phyloP scores from a whole-genome alignment of 2,329 filamentous ascomycete species.

The Diaporthe helianthi region DNA sequence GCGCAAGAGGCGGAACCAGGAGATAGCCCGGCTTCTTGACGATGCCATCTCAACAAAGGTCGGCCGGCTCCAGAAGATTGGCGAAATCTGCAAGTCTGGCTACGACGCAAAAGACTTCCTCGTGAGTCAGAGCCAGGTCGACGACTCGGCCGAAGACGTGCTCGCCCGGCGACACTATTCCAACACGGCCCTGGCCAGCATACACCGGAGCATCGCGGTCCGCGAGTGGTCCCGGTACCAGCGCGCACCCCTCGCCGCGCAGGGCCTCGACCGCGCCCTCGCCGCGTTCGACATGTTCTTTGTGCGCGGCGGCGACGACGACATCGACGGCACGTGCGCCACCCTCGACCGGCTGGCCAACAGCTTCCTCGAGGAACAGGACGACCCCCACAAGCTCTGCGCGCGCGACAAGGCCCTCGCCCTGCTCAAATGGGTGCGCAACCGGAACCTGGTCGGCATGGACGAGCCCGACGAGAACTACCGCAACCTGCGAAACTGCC shows the following conservation, averaged over 20 bases:
- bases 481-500: conserved; percentile 83
- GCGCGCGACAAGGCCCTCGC: conserved; percentile 72
- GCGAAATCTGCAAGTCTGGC: conserved; percentile 74
- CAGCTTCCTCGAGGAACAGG: conserved; percentile 59
- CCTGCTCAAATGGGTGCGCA: conserved; percentile 73
- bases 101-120: conserved; percentile 91
- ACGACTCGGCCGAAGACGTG: conserved; percentile 71
- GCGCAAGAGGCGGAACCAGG: conserved; percentile 60
- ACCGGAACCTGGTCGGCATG: conserved; percentile 73
- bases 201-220: conserved; percentile 82
- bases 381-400: conserved; percentile 61
- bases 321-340: conserved; percentile 72
- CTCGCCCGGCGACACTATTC: conserved; percentile 83
- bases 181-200: conserved; percentile 74
- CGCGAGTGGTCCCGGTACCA: conserved; percentile 74
- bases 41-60: conserved; percentile 74
- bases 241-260: conserved; percentile 41
- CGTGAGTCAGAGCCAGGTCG: conserved; percentile 66
- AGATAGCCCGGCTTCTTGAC: conserved; percentile 65
- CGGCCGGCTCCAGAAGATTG: conserved; percentile 72
- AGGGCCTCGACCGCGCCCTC: conserved; percentile 72
- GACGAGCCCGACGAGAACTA: conserved; percentile 71
- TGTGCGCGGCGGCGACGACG: conserved; percentile 71
- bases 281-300: conserved; percentile 92
- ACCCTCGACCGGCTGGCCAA: conserved; percentile 70